Evolutionary conservation across 768 basidiomycete species (phyloP), one percentile per base, ranked within the genome.

Genomic region (Phaffia tasmanica): DNA sequence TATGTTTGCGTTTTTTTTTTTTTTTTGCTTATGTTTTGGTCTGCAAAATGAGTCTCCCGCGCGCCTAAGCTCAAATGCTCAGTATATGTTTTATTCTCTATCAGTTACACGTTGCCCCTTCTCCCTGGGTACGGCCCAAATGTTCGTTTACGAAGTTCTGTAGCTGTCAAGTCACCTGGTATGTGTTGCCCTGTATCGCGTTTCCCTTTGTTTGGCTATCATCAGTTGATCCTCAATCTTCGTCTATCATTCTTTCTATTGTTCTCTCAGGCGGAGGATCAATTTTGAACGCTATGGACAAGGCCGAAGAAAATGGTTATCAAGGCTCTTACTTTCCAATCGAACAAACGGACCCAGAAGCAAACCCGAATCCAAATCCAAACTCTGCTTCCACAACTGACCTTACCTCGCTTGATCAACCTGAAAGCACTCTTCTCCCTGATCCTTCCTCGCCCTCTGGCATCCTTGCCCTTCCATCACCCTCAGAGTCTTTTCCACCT

Each of bases 251-350:
- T 51, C 21, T n/a, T 16, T 35, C 29, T 15, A 5, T 16, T 4
- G 3, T 15, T n/a, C 30, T 23, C 19, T 8, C 47, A 62, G 79
- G 80, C 9, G 81, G 81, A 27, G 83, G 83, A 54, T 83, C 86
- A 0, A 81, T 85, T 48, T 77, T 86, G 8, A 80, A 83, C 29
- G 83, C 82, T 35, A 81, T 93, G 67, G 87, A 88, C 1, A 86
- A 91, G 73, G 90, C 86, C 7, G 92, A 97, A 74, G 91, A 93
- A 73, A 81, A 86, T 59, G 89, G 89, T 0, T 93, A 94, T 74
- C 85, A 91, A 73, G 89, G 86, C 18, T 81, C 85, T 0, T 94
- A 93, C 74, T 94, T 93, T 76, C 75, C 77, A 4, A 57, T 68
- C 27, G 62, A 69, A 46, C 62, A 62, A 29, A 29, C 46, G 16